Conservation (phyloP, 768 basidiomycete genomes). For the Calocybe indica region DNA sequence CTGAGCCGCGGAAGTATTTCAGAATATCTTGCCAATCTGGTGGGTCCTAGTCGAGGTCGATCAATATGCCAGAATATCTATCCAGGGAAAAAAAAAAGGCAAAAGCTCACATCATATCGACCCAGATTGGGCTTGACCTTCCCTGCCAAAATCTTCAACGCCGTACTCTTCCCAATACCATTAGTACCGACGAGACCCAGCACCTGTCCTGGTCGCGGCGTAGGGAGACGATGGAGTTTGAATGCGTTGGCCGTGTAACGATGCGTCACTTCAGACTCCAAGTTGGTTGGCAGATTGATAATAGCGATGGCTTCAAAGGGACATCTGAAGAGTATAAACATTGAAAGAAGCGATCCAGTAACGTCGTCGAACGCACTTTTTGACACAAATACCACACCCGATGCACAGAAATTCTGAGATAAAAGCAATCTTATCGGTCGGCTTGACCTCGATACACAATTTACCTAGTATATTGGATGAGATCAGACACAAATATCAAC, state of each 20-base stretch:
- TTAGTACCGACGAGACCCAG: constrained; percentile 98
- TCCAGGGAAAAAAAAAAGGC: background rate
- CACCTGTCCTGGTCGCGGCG: constrained; percentile 95
- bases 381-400: constrained; percentile 99
- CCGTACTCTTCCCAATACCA: constrained; percentile 99
- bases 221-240: constrained; percentile 97
- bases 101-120: constrained; percentile 75
- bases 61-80: constrained; percentile 1
- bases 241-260: constrained; percentile 98
- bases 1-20: constrained; percentile 97
- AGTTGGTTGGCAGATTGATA: constrained; percentile 97
- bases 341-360: background rate
- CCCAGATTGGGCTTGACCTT: constrained; percentile 98
- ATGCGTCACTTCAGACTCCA: constrained; percentile 94
- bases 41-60: constrained; percentile 58
- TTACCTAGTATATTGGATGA: constrained; percentile 52
- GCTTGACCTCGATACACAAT: constrained; percentile 96
- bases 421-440: constrained; percentile 96
- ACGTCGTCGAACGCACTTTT: constrained; percentile 67
- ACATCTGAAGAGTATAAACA: constrained; percentile 49
- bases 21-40: constrained; percentile 99
- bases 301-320: constrained; percentile 99
- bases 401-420: constrained; percentile 99
- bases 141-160: constrained; percentile 92
- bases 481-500: background rate